Evolutionary conservation across 1,139 yeast species (phyloP), one percentile per base, ranked within the genome.

Genomic region (Magnusiomyces magnusii): DNA sequence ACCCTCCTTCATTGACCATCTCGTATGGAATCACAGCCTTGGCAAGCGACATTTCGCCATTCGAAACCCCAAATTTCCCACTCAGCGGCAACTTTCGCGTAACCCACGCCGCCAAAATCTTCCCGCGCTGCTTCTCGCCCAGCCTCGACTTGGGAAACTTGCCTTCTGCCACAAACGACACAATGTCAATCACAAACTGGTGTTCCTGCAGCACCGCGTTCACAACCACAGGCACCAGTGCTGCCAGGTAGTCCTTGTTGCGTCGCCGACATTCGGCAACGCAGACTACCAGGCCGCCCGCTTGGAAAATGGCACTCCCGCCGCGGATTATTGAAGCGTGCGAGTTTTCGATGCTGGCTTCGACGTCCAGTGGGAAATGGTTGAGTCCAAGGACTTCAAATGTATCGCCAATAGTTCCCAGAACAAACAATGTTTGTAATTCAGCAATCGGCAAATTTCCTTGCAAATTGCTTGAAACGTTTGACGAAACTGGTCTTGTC

Each of bases 311-410:
- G 66, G 93, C 86, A 3, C 73, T 59, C 3, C 86, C 86, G 56
- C 83, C 83, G 53, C 76, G 74, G 62, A 75, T 76, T 55, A 87
- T 82, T 59, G 81, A 82, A 5, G 80, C 67, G 67, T 87, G 92
- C 55, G 85, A 79, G 1, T 79, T 75, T 67, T 85, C 93, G 34
- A 91, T 84, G 1, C 96, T 84, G 51, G 75, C 76, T 67, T 92
- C 97, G 62, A 92, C 80, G 71, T 92, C 98, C 41, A 79, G 75
- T 0, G 96, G 96, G 77, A 93, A 93, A 71, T 90, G 96, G 67
- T 89, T 92, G 64, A 93, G 76, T 0, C 99, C 99, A 76, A 89
- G 79, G 1, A 87, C 85, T 69, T 93, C 99, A 73, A 93, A 86
- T 0, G 98, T 91, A 65, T 88, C 95, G 5, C 91, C 84, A 54